Conservation (phyloP, 768 basidiomycete genomes). For the Tulasnella sp. region DNA sequence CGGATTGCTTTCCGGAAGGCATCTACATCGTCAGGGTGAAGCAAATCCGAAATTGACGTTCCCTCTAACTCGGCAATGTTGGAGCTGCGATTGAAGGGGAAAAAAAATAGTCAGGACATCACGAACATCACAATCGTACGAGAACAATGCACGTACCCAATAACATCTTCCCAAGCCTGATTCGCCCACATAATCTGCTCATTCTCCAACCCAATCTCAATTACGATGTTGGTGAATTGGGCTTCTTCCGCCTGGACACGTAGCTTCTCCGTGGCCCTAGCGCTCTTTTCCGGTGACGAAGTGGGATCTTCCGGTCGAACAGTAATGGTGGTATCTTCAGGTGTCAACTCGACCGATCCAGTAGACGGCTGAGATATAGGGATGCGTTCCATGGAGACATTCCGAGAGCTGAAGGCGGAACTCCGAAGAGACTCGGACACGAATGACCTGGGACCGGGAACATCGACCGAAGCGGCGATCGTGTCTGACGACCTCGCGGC, state of each 20-base stretch:
- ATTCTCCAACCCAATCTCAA: slow-evolving; percentile 88
- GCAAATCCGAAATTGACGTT: slow-evolving; percentile 65
- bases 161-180: slow-evolving; percentile 85
- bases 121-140: not conserved
- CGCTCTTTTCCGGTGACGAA: slow-evolving; percentile 21
- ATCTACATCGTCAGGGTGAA: slow-evolving; percentile 64
- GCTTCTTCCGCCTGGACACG: slow-evolving; percentile 87
- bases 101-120: slow-evolving; percentile 17
- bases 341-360: not conserved
- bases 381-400: not conserved
- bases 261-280: slow-evolving; percentile 79
- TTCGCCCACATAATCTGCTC: slow-evolving; percentile 94
- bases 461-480: not conserved
- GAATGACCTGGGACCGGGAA: not conserved
- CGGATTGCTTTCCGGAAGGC: slow-evolving; percentile 82
- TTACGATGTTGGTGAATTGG: slow-evolving; percentile 88
- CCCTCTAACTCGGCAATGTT: slow-evolving; percentile 70
- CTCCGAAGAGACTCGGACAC: not conserved
- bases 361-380: not conserved
- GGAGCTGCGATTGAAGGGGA: slow-evolving; percentile 36
- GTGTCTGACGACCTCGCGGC: not conserved
- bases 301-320: not conserved
- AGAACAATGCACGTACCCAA: slow-evolving; percentile 48
- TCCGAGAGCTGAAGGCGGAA: slow-evolving; percentile 2
- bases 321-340: not conserved